Evolutionary conservation across 2,329 filamentous ascomycete genomes (phyloP), one percentile per base, ranked within the genome.

Genomic region (Penicillium expansum): DNA sequence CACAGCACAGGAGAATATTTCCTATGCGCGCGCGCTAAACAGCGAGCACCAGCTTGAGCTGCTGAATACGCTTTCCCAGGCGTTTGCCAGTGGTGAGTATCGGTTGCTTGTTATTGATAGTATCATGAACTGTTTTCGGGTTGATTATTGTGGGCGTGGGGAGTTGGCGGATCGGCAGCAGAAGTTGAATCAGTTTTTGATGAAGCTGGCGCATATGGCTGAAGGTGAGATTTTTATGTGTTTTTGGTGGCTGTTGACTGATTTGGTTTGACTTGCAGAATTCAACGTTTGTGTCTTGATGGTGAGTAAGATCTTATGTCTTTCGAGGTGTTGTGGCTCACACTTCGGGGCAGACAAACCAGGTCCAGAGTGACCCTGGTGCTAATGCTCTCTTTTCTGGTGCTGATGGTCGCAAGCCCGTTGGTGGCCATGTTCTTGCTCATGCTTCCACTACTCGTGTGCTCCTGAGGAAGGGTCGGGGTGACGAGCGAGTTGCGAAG

Each of bases 361-460:
- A 89, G 74, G 86, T 89, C 35, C 86, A 88, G 74, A 87, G 84
- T 56, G 86, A 89, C 63, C 86, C 86, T 14, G 86, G 86, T 59
- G 86, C 86, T 11, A 88, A 80, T 69, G 83, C 86, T 44, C 77
- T 89, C 11, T 89, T 89, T 67, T 83, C 85, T 49, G 82, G 85
- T 61, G 85, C 84, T 55, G 86, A 89, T 74, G 86, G 86, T 44
- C 80, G 86, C 45, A 88, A 88, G 69, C 85, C 86, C 48, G 82
- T 86, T 48, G 84, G 85, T 59, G 86, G 86, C 16, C 86, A 89
- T 73, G 83, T 89, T 54, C 82, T 89, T 30, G 86, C 86, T 37
- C 86, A 89, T 71, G 86, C 86, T 50, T 88, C 85, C 51, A 82
- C 86, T 2, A 89, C 86, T 38, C 80, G 86, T 54, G 79, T 89